Evolutionary conservation across 225 moss, liverwort and hornwort species (phyloP), one percentile per base, ranked within the genome.

Genomic region (Rhytidiadelphus loreus): DNA sequence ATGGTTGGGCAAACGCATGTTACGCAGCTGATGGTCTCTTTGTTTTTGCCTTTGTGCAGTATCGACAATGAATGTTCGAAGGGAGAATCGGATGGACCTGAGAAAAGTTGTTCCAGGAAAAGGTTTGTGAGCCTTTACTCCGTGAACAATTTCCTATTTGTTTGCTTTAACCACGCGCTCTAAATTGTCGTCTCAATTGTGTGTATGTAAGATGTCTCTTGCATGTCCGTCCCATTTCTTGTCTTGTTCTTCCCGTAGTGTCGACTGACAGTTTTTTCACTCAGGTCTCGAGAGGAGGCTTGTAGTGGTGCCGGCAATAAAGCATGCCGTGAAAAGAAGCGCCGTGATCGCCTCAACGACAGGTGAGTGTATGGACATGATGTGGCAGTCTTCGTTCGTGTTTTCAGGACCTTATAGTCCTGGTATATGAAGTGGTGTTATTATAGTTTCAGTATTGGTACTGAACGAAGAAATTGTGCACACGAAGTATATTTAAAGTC

Each of bases 311-410:
- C 96, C 79, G 96, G 95, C 73, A 96, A 93, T 33, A 98, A 98
- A 90, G 97, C 98, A 44, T 98, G 97, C 83, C 97, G 97, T 44
- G 97, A 98, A 88, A 98, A 97, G 93, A 95, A 95, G 90, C 96
- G 97, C 28, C 94, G 96, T 64, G 97, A 97, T 87, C 93, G 98
- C 55, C 95, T 98, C n/a, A 98, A 98, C 90, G 98, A 98, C 84
- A 95, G 94, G 97, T 97, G 46, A 72, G 91, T 81, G 58, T 28
- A 50, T 82, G 82, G 33, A 71, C 35, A 63, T 85, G 76, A 72
- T 71, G 32, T 71, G 41, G 50, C 43, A 41, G 24, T 89, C 66
- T 76, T n/a, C 76, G 15, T 86, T 46, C 46, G 39, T 65, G 64
- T 72, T 64, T 37, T 41, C 74, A 46, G 22, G 89, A 75, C 24